phyloP scores from a whole-genome alignment of 495 filamentous ascomycete genomes.

The Penicillium cosmopolitanum region DNA sequence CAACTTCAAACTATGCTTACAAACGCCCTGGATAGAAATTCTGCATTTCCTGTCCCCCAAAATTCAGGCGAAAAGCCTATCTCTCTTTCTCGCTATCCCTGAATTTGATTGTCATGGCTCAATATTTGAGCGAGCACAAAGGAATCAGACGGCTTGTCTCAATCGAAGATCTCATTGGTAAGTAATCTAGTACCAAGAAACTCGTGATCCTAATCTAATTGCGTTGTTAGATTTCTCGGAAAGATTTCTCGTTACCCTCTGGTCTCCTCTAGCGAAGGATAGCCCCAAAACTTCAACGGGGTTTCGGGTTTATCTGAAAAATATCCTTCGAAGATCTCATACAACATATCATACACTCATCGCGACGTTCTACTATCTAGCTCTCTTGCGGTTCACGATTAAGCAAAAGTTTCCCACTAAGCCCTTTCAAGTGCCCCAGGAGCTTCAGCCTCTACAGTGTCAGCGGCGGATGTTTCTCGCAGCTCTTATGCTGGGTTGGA shows the following conservation, averaged over 20 bases:
- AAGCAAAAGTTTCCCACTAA: too few species aligned
- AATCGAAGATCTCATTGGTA: background rate
- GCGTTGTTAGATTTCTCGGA: slow-evolving; percentile 1
- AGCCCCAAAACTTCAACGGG: background rate
- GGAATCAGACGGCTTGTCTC: background rate
- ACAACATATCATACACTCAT: too few species aligned
- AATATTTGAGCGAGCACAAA: background rate
- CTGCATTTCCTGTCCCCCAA: background rate
- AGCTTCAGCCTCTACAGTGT: too few species aligned
- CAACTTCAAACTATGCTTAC: background rate
- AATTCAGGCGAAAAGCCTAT: background rate
- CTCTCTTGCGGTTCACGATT: too few species aligned
- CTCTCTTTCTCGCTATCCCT: background rate
- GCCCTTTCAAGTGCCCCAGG: too few species aligned
- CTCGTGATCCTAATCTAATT: background rate
- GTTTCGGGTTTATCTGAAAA: background rate
- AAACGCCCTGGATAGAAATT: background rate
- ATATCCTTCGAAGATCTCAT: background rate
- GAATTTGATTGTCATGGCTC: background rate
- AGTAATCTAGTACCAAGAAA: background rate
- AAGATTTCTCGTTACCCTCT: background rate
- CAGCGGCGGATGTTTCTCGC: too few species aligned
- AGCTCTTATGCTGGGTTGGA: too few species aligned
- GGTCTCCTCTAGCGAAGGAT: background rate
- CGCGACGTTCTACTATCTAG: too few species aligned